A percentile compares a stretch with the other conserved stretches of the same genome.
phyloP scores from a whole-genome alignment of 371 early-diverging fungal genomes.

The Catenaria anguillulae region DNA sequence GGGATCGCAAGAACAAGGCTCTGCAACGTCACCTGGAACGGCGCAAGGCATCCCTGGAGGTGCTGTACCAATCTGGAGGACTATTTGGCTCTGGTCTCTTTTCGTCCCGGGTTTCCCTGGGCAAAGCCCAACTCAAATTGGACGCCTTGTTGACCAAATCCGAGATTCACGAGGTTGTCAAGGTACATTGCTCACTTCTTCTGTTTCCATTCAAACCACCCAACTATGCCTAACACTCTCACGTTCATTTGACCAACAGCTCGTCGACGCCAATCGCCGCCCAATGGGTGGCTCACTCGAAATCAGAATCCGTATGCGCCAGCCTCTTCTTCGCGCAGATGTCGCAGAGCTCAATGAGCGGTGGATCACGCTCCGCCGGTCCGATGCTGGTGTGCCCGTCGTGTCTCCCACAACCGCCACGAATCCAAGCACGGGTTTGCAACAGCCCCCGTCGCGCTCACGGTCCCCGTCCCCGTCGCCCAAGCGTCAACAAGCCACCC shows the following conservation, averaged over 20 bases:
- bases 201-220: too few species aligned
- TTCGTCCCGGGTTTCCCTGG: constrained; percentile 41
- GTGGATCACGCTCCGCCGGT: constrained; percentile 34
- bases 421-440: too few species aligned
- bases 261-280: constrained; percentile 46
- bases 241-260: too few species aligned
- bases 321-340: constrained; percentile 47
- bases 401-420: too few species aligned
- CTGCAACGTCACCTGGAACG: constrained; percentile 51
- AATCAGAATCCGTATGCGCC: constrained; percentile 43
- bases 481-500: background rate
- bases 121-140: constrained; percentile 41
- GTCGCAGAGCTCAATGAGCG: constrained; percentile 41
- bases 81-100: constrained; percentile 23
- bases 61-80: constrained; percentile 37
- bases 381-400: too few species aligned
- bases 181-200: constrained; percentile 29
- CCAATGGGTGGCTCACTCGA: constrained; percentile 54
- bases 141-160: constrained; percentile 40
- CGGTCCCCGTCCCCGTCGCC: constrained; percentile 9
- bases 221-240: too few species aligned
- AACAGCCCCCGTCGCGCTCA: too few species aligned
- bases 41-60: constrained; percentile 49
- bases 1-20: constrained; percentile 32
- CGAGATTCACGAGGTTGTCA: constrained; percentile 46